A percentile compares a stretch with the other conserved stretches of the same genome.
Conservation (phyloP, 2,329 filamentous ascomycete species). For the Volutella citrinella region DNA sequence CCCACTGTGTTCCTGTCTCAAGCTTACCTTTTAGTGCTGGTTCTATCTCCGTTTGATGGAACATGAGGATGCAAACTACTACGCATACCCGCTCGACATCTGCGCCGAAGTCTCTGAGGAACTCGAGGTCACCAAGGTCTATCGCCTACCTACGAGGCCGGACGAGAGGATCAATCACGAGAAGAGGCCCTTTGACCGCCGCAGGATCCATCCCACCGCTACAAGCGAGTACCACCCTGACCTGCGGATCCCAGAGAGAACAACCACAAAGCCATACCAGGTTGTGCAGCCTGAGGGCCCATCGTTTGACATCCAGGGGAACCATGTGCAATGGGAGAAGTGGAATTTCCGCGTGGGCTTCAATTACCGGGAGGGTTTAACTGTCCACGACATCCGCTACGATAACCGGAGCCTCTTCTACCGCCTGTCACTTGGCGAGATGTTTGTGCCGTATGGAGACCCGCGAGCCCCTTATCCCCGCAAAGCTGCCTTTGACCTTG, state of each 20-base stretch:
- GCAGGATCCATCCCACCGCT: slow-evolving; percentile 34
- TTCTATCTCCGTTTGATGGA: slow-evolving; percentile 30
- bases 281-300: slow-evolving; percentile 30
- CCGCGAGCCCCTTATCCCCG: slow-evolving; percentile 51
- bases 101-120: slow-evolving; percentile 47
- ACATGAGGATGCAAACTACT: slow-evolving; percentile 50
- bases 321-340: slow-evolving; percentile 53
- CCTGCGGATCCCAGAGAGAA: slow-evolving; percentile 19
- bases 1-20: no score
- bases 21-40: no score
- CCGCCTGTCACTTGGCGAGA: slow-evolving; percentile 59
- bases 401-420: slow-evolving; percentile 63
- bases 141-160: slow-evolving; percentile 36
- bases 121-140: slow-evolving; percentile 44
- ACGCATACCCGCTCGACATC: slow-evolving; percentile 52
- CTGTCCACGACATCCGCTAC: slow-evolving; percentile 66
- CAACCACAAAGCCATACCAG: slow-evolving; percentile 29
- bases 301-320: slow-evolving; percentile 41
- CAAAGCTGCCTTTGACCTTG: slow-evolving; percentile 69
- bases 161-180: slow-evolving; percentile 31
- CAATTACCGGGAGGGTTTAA: slow-evolving; percentile 66
- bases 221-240: slow-evolving; percentile 42
- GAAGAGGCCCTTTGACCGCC: slow-evolving; percentile 36
- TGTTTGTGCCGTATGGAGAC: no score
- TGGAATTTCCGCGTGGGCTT: slow-evolving; percentile 67